Evolutionary conservation across 345 rosid genomes (phyloP).

Genomic region (Populus davidiana): DNA sequence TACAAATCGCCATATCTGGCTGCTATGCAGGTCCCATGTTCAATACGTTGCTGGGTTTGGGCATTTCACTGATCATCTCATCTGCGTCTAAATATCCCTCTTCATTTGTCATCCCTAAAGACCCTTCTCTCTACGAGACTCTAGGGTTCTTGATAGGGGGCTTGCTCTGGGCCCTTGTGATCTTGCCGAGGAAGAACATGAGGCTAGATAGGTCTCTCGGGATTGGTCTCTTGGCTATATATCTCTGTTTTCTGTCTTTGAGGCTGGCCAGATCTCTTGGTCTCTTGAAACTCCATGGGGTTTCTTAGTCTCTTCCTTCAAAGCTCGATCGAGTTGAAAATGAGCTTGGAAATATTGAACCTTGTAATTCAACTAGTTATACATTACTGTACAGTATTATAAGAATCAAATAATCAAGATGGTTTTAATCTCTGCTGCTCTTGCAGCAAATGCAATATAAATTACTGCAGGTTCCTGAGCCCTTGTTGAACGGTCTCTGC

Average conservation of each 20-base stretch:
- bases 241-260: slow-evolving; percentile 59
- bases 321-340: neutral
- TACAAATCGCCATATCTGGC: slow-evolving; percentile 83
- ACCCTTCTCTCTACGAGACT: slow-evolving; percentile 63
- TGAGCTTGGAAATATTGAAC: neutral
- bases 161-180: slow-evolving; percentile 77
- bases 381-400: neutral
- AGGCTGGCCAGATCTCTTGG: slow-evolving; percentile 49
- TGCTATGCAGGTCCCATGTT: slow-evolving; percentile 95
- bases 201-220: slow-evolving; percentile 62
- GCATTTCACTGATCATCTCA: slow-evolving; percentile 57
- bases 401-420: slow-evolving; percentile 1
- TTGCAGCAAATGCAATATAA: neutral
- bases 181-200: slow-evolving; percentile 70
- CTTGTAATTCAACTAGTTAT: slow-evolving; percentile 9
- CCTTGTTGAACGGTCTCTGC: neutral
- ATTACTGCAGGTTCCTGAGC: neutral
- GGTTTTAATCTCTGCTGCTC: neutral
- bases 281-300: slow-evolving; percentile 21
- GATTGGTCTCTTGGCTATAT: slow-evolving; percentile 67
- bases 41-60: slow-evolving; percentile 73
- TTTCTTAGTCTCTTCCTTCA: neutral
- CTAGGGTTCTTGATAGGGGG: slow-evolving; percentile 64
- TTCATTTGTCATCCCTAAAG: slow-evolving; percentile 51
- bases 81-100: slow-evolving; percentile 62